Evolutionary conservation across 2,329 filamentous ascomycete species (phyloP), one percentile per base, ranked within the genome.

Genomic region (Microascus cirrosus): DNA sequence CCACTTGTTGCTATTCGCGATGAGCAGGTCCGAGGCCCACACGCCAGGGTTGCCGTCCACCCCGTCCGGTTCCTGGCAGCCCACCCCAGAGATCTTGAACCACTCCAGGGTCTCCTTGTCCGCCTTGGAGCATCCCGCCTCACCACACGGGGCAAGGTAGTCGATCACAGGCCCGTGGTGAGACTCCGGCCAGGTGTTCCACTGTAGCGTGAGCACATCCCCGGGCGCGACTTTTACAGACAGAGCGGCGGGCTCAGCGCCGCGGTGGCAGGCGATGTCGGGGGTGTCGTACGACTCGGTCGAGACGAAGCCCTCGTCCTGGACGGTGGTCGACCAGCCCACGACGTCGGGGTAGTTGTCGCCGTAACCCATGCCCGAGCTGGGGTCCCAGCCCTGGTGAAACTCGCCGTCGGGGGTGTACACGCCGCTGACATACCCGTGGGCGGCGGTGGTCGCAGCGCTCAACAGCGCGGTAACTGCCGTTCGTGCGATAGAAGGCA

Each of bases 81-180:
- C 83, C 32, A 68, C 70, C 62, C 77, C 73, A 25, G 76, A 75
- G 59, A 86, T 79, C 77, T 86, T 86, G 74, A 81, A 79, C 69
- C 78, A 85, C 60, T 76, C 66, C 39, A 85, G 74, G 20, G 67
- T 65, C 6, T 68, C 68, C 70, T 81, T 79, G 69, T 78, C 75
- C 56, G 78, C 76, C 7, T 70, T 69, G 25, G 74, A 69, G 66
- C 80, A 84, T 65, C 83, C 77, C 25, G 75, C 77, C 18, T 60
- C 60, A 53, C 75, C 73, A 69, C 78, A 80, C 61, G 76, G 74
- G 59, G 83, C 83, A 42, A 85, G 71, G 72, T 85, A 85, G 66
- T 78, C 77, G 62, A 84, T 74, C 62, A 85, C 75, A n/a, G 82
- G 82, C 2, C 82, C 82, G 62, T 84, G 76, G 72, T 89, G 77